Evolutionary conservation across 2,329 filamentous ascomycete genomes (phyloP), one percentile per base, ranked within the genome.

Genomic region (Cercospora sp.): DNA sequence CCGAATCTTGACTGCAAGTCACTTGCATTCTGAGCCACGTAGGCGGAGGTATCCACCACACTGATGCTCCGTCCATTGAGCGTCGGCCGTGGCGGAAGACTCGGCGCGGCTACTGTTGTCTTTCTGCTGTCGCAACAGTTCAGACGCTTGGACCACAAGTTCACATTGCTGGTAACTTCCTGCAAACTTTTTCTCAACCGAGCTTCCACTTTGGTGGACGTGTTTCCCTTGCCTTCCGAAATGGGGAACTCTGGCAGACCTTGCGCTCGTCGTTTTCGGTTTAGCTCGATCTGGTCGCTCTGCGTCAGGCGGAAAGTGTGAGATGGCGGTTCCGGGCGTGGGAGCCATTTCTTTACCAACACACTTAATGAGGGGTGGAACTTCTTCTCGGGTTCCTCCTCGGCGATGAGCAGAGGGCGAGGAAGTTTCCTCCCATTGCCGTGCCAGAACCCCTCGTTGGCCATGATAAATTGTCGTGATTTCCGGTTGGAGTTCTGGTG

Each of bases 21-120:
- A 5, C 16, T 20, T 20, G 10, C 12, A 18, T 28, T 63, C 30
- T 30, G 61, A 20, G n/a, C 61, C 48, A 63, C 20, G 45, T 31
- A 55, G 26, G 45, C 61, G 33, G 61, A 63, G 5, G 61, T 63
- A 36, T 63, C 61, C 42, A 63, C 61, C 20, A 63, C 30, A 40
- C 45, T 63, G 28, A 57, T 48, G 18, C 45, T 55, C 20, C 45
- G 45, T 12, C 61, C 61, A 18, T 63, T 48, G 2, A 62, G 60
- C 23, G 3, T 13, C 45, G 23, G 60, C 36, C 13, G 20, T 12
- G 26, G 26, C 8, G 60, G 26, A 51, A 13, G 12, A 28, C 26
- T 16, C 13, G 10, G 6, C 7, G 55, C 5, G 1, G 28, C 55
- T 18, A 9, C 28, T 36, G 55, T 36, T 59, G 30, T 16, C 16